phyloP scores from a whole-genome alignment of 2,329 filamentous ascomycete species.

The Calonectria pauciramosa region DNA sequence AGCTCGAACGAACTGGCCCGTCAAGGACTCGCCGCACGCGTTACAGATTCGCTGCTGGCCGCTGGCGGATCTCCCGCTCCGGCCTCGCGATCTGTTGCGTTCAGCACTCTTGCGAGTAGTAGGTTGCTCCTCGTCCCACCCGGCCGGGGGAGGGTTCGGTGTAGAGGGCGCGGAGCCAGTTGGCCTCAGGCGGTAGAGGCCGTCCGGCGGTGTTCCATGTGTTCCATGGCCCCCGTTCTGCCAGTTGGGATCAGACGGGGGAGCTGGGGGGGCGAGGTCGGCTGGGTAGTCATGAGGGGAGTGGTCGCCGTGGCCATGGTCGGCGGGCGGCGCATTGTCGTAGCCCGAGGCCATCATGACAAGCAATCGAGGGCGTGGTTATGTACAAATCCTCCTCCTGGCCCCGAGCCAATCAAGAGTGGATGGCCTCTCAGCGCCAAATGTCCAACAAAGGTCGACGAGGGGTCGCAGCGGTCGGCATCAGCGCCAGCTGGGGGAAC shows the following conservation, averaged over 20 bases:
- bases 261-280: conserved; percentile 49
- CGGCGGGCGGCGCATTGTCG: conserved; percentile 57
- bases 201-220: conserved; percentile 55
- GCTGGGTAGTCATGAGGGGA: conserved; percentile 41
- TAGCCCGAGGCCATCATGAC: conserved; percentile 62
- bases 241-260: conserved; percentile 52
- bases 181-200: conserved; percentile 50
- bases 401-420: conserved; percentile 41
- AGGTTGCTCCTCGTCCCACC: conserved; percentile 56
- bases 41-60: conserved; percentile 79
- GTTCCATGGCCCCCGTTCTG: conserved; percentile 54
- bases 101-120: conserved; percentile 67
- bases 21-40: conserved; percentile 89
- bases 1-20: conserved; percentile 95
- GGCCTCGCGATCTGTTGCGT: conserved; percentile 68
- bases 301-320: conserved; percentile 52
- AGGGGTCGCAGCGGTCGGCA: conserved; percentile 53
- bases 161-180: conserved; percentile 52
- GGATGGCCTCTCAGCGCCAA: conserved; percentile 49
- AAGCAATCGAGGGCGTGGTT: conserved; percentile 42
- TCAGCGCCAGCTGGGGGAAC: conserved; percentile 50
- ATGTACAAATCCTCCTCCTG: conserved; percentile 44
- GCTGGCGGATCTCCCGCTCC: conserved; percentile 68
- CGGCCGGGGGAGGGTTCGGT: conserved; percentile 46
- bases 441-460: conserved; percentile 49